Evolutionary conservation across 805 yeast genomes (phyloP).

Genomic region (Ogataea corticis): DNA sequence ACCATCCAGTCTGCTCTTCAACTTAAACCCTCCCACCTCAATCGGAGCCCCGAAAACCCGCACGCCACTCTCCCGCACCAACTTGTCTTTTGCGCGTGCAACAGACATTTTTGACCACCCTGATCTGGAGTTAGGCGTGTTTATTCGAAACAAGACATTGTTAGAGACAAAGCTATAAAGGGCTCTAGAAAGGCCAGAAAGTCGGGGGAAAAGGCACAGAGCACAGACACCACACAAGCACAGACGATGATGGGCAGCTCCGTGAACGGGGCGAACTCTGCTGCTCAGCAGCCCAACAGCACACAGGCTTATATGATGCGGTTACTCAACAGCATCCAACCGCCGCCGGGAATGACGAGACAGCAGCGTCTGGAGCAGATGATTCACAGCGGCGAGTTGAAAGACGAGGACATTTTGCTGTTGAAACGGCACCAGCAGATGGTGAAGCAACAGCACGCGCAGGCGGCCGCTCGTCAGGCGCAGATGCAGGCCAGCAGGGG

Average conservation of each 20-base stretch:
- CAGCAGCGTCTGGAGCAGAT: constrained; percentile 35
- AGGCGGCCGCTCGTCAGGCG: constrained; percentile 23
- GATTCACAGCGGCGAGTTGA: constrained; percentile 33
- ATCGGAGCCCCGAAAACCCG: no score
- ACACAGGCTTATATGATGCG: constrained; percentile 30
- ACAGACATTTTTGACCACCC: no score
- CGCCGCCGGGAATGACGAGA: constrained; percentile 36
- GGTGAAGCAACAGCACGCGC: constrained; percentile 30
- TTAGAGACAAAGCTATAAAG: no score
- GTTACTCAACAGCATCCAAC: constrained; percentile 32
- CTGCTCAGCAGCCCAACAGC: constrained; percentile 7
- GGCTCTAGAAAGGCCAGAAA: neutral
- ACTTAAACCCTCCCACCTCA: no score
- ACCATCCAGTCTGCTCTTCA: neutral
- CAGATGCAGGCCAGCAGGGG: constrained; percentile 15
- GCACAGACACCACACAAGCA: no score
- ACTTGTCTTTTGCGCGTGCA: no score
- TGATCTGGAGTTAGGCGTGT: no score
- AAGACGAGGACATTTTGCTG: constrained; percentile 32
- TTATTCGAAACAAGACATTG: no score
- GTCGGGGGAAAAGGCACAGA: neutral
- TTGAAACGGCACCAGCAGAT: constrained; percentile 35
- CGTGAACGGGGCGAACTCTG: constrained; percentile 7
- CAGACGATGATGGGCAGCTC: constrained; percentile 15
- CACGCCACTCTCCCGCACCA: no score